Conservation (phyloP, 768 basidiomycete species). For the Russula foetens region DNA sequence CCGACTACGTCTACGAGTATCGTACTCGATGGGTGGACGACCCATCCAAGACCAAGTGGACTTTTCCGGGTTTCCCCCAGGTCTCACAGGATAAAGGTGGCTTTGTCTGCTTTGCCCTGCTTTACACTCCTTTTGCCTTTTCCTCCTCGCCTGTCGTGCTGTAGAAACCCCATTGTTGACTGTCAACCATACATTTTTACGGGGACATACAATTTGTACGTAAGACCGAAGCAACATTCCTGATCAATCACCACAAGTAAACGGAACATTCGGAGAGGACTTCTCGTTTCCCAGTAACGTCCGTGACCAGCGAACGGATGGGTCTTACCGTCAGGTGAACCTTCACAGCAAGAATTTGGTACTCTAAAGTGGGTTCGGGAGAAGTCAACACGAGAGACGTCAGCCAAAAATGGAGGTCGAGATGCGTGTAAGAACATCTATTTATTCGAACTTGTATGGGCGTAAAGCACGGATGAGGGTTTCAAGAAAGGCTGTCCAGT, state of each 20-base stretch:
- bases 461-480: too few species aligned
- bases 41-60: constrained; percentile 87
- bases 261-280: not conserved
- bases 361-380: too few species aligned
- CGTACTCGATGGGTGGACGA: constrained; percentile 62
- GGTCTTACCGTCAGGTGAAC: too few species aligned
- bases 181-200: not conserved
- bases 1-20: constrained; percentile 78
- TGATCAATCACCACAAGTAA: not conserved
- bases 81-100: constrained; percentile 41
- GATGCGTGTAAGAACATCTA: too few species aligned
- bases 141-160: not conserved
- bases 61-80: constrained; percentile 82
- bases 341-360: too few species aligned
- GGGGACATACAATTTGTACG: not conserved
- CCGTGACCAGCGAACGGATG: too few species aligned
- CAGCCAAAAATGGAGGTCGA: too few species aligned
- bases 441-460: too few species aligned
- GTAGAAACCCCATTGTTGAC: not conserved
- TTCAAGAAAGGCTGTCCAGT: too few species aligned
- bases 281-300: not conserved
- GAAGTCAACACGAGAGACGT: too few species aligned
- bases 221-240: not conserved
- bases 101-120: not conserved
- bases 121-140: not conserved